These are phyloP conservation scores for Hymenoscyphus albidus DNA, from an alignment of 2,329 filamentous ascomycete genomes.

Conservation along the genomic window DNA sequence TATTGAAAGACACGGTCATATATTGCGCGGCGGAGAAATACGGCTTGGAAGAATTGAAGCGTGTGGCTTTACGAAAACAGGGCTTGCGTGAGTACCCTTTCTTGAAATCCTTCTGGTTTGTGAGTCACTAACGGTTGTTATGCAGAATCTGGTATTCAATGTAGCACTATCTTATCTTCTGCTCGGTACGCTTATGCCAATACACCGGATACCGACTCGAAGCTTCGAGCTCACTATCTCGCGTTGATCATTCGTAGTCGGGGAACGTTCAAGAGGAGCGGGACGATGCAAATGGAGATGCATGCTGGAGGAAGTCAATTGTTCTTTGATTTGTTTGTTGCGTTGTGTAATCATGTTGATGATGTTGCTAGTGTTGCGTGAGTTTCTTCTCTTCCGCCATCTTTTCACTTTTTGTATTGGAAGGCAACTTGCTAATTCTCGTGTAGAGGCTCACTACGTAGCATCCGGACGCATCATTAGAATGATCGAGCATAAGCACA, in stretches of 20 bases:
- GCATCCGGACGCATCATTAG: constrained; percentile 30
- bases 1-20: constrained; percentile 88
- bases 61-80: constrained; percentile 88
- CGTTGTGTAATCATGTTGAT: constrained; percentile 97
- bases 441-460: constrained; percentile 32
- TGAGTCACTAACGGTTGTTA: background rate
- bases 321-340: constrained; percentile 98
- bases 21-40: constrained; percentile 92
- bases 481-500: background rate
- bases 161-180: constrained; percentile 84
- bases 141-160: constrained; percentile 65
- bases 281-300: constrained; percentile 99
- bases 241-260: constrained; percentile 95
- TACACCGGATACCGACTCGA: constrained; percentile 88
- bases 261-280: constrained; percentile 96
- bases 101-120: background rate
- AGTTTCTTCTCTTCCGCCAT: constrained; percentile 17
- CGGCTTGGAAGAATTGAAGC: constrained; percentile 88
- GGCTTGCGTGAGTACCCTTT: constrained; percentile 50
- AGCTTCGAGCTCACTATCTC: constrained; percentile 93
- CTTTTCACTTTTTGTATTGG: background rate
- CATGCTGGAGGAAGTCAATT: constrained; percentile 81
- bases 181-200: constrained; percentile 94
- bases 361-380: constrained; percentile 80
- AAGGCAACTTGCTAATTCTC: constrained; percentile 6